These are phyloP conservation scores for Clarireedia homoeocarpa DNA, from an alignment of 2,329 filamentous ascomycete species.

Conservation along the genomic window DNA sequence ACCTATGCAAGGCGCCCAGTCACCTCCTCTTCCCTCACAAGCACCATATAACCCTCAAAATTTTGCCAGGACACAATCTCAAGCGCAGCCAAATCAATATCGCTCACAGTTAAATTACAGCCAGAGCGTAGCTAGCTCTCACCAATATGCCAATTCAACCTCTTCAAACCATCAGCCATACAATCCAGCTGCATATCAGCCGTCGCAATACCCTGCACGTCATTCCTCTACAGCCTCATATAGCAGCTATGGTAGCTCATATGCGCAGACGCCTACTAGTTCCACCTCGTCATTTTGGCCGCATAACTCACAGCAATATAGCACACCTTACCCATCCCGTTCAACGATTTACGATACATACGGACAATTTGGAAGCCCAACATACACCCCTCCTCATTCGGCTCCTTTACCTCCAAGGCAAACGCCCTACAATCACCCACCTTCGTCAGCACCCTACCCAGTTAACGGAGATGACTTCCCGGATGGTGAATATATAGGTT, in stretches of 20 bases:
- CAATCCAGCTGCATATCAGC: conserved; percentile 50
- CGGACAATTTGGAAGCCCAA: conserved; percentile 17
- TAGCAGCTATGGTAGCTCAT: conserved; percentile 33
- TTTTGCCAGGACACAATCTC: conserved; percentile 39
- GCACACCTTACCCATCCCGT: conserved; percentile 18
- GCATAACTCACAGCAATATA: conserved; percentile 18
- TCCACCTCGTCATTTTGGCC: conserved; percentile 31
- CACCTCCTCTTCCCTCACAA: conserved; percentile 31
- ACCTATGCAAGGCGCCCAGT: conserved; percentile 31
- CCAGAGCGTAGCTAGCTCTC: conserved; percentile 29
- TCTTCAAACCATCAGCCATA: conserved; percentile 48
- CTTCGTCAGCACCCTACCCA: conserved; percentile 19
- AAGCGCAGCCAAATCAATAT: conserved; percentile 33
- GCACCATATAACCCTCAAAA: conserved; percentile 55
- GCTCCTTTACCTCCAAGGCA: conserved; percentile 21
- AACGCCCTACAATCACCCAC: conserved; percentile 19
- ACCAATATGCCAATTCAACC: conserved; percentile 34
- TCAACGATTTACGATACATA: conserved; percentile 20
- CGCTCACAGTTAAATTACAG: conserved; percentile 43
- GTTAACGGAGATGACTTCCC: conserved; percentile 23
- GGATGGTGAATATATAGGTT: conserved; percentile 20
- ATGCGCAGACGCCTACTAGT: conserved; percentile 34
- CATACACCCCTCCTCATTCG: conserved; percentile 16
- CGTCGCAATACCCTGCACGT: conserved; percentile 44
- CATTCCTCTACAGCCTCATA: conserved; percentile 47